Conservation (phyloP, 768 basidiomycete genomes). For the Auricularia cornea region DNA sequence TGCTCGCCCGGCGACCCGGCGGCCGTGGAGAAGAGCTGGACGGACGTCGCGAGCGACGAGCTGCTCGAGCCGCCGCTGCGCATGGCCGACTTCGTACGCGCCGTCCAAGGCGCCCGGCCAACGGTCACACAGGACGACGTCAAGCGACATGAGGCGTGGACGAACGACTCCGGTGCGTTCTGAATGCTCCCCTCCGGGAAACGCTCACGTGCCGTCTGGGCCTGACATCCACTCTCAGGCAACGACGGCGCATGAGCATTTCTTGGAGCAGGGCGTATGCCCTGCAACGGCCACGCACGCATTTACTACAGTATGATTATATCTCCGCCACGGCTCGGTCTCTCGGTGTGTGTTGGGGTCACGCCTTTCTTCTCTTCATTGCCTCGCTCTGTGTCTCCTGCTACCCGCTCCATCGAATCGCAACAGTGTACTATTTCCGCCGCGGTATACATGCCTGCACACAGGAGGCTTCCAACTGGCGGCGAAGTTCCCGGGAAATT, state of each 20-base stretch:
- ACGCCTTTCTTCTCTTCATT: too few relatives aligned
- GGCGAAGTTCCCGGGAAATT: too few relatives aligned
- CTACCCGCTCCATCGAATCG: too few relatives aligned
- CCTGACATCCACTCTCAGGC: background rate
- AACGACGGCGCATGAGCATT: background rate
- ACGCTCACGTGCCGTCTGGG: background rate
- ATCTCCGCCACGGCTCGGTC: too few relatives aligned
- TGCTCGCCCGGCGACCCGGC: conserved; percentile 90
- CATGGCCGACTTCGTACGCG: conserved; percentile 72
- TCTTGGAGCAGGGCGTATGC: background rate
- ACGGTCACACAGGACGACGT: conserved; percentile 89
- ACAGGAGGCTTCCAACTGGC: too few relatives aligned
- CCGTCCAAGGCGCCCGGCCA: conserved; percentile 68
- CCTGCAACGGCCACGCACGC: background rate
- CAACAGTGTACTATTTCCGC: too few relatives aligned
- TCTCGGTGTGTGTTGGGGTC: too few relatives aligned
- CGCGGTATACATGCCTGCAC: too few relatives aligned
- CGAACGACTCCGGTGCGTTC: conserved; percentile 65
- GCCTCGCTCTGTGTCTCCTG: too few relatives aligned
- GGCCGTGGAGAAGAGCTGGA: conserved; percentile 84
- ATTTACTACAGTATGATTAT: too few relatives aligned
- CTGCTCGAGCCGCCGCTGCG: conserved; percentile 81
- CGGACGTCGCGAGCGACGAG: conserved; percentile 79
- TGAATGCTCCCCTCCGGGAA: too few relatives aligned
- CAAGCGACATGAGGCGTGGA: conserved; percentile 75